These are phyloP conservation scores for Linum trigynum DNA, from an alignment of 345 rosid genomes.

Conservation along the genomic window DNA sequence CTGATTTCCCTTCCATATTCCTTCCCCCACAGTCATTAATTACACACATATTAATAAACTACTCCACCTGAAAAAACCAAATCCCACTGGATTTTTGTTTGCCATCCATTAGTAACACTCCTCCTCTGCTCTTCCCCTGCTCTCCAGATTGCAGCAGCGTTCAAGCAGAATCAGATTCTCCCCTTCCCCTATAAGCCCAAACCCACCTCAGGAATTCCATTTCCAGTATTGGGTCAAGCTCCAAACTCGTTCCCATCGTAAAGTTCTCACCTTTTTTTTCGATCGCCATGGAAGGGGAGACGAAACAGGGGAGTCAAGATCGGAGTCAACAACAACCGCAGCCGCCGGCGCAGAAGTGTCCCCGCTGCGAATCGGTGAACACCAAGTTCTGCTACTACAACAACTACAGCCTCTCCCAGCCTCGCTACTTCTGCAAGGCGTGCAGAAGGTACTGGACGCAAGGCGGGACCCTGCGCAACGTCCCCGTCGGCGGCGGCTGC, in stretches of 20 bases:
- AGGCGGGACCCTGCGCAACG: constrained; percentile 62
- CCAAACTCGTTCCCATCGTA: not conserved
- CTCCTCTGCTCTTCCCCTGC: not conserved
- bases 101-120: too few species aligned
- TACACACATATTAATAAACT: too few species aligned
- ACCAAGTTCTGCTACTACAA: constrained; percentile 71
- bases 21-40: too few species aligned
- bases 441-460: constrained; percentile 69
- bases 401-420: constrained; percentile 64
- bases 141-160: too few species aligned
- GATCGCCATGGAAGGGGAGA: constrained; percentile 17
- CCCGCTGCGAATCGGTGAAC: constrained; percentile 54
- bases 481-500: constrained; percentile 64
- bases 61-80: too few species aligned
- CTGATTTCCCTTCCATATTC: too few species aligned
- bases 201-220: not conserved
- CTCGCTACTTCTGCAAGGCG: constrained; percentile 60
- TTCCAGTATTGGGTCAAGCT: constrained; percentile 14
- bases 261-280: not conserved
- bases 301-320: constrained; percentile 24
- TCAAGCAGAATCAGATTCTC: not conserved
- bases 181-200: not conserved
- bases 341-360: constrained; percentile 39
- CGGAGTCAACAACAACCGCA: constrained; percentile 24
- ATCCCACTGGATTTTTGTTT: too few species aligned